Evolutionary conservation across 148 eudicot species (phyloP).

Genomic region (Suaeda aralocaspica): DNA sequence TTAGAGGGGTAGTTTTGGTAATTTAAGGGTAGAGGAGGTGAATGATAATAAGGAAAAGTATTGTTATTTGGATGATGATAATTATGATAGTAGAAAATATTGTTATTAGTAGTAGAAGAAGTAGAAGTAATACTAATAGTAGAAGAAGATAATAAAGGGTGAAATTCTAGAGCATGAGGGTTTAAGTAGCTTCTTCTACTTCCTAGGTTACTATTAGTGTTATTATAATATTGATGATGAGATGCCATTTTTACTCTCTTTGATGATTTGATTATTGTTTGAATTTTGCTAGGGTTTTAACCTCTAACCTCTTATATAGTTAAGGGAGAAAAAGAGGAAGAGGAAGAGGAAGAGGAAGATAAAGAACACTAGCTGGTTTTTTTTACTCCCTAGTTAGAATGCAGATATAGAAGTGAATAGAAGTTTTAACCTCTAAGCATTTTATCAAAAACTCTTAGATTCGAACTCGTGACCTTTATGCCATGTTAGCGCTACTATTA

Average conservation of each 20-base stretch:
- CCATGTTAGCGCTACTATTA: no score
- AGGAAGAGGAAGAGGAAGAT: no score
- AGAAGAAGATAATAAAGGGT: background rate
- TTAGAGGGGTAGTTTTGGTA: constrained; percentile 8
- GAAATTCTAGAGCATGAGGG: constrained; percentile 25
- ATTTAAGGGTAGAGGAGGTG: background rate
- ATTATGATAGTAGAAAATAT: background rate
- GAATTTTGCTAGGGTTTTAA: background rate
- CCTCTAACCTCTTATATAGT: no score
- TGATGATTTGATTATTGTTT: background rate
- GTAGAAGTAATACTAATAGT: background rate
- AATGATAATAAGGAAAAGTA: background rate
- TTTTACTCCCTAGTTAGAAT: no score
- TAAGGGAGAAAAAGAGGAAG: no score
- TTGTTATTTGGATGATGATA: background rate
- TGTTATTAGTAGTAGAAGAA: background rate
- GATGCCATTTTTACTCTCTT: background rate
- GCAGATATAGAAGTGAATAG: no score
- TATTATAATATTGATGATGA: background rate
- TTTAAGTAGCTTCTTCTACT: constrained; percentile 7
- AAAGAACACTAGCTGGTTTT: no score
- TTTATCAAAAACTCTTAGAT: no score
- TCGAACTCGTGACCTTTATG: no score
- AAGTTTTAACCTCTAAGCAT: no score
- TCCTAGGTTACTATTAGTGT: background rate